Conservation (phyloP, 2,329 filamentous ascomycete genomes). For the Diaporthe caulivora region DNA sequence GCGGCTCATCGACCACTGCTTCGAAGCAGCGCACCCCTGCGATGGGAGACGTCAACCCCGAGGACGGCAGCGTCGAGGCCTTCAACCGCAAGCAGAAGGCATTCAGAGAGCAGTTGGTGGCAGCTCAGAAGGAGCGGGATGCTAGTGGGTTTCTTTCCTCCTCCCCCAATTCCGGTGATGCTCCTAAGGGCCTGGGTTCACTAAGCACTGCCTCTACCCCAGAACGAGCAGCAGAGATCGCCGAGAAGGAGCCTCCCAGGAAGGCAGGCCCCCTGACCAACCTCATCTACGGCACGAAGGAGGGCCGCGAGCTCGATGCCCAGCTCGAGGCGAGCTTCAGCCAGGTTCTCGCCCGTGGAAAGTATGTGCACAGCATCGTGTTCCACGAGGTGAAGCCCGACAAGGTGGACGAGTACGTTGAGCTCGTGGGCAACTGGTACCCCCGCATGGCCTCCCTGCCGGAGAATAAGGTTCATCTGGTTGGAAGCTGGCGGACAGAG, state of each 20-base stretch:
- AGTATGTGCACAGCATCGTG: constrained; percentile 98
- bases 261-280: constrained; percentile 82
- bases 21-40: constrained; percentile 73
- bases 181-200: constrained; percentile 69
- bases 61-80: constrained; percentile 76
- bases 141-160: constrained; percentile 75
- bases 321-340: constrained; percentile 97
- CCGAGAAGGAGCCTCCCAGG: constrained; percentile 69
- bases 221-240: constrained; percentile 70
- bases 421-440: constrained; percentile 92
- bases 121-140: constrained; percentile 84
- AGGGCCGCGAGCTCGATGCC: constrained; percentile 92
- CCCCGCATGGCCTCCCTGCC: constrained; percentile 86
- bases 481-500: constrained; percentile 98
- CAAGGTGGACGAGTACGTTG: constrained; percentile 93
- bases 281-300: constrained; percentile 96
- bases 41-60: constrained; percentile 84
- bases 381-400: constrained; percentile 97
- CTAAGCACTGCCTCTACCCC: constrained; percentile 60
- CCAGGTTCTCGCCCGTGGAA: constrained; percentile 92
- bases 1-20: constrained; percentile 60
- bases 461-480: constrained; percentile 94
- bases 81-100: constrained; percentile 88
- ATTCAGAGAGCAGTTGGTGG: constrained; percentile 85
- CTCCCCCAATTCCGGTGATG: constrained; percentile 58